Conservation (phyloP, 2,329 filamentous ascomycete species). For the Claviceps sp. region DNA sequence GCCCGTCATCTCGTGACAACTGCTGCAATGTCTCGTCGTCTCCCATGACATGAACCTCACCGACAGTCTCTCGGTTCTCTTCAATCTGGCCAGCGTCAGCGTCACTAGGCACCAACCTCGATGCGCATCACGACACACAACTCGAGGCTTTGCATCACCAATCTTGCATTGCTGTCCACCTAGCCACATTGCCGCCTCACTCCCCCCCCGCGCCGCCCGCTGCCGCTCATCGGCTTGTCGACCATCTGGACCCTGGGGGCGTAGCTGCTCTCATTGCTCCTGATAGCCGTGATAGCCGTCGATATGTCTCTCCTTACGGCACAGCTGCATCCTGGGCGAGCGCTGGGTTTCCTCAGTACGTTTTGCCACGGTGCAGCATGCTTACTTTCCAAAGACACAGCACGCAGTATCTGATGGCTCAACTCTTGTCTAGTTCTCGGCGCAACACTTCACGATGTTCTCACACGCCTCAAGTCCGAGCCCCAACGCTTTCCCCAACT, state of each 20-base stretch:
- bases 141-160: background rate
- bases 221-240: background rate
- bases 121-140: background rate
- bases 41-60: background rate
- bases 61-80: background rate
- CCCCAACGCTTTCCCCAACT: constrained; percentile 71
- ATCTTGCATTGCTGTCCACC: background rate
- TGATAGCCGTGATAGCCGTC: background rate
- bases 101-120: background rate
- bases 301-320: constrained; percentile 40
- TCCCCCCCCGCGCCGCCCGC: background rate
- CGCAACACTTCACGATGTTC: constrained; percentile 77
- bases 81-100: background rate
- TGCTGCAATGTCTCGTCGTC: background rate
- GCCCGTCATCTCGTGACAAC: background rate
- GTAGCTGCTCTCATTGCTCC: background rate
- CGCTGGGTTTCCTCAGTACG: constrained; percentile 46
- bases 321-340: constrained; percentile 53
- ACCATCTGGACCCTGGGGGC: background rate
- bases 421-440: constrained; percentile 52
- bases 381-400: background rate
- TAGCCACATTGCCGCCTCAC: background rate
- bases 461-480: constrained; percentile 79
- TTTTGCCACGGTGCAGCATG: background rate
- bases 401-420: background rate